These are phyloP conservation scores for Tilletia horrida DNA, from an alignment of 1,284 basidiomycete genomes.

Conservation along the genomic window DNA sequence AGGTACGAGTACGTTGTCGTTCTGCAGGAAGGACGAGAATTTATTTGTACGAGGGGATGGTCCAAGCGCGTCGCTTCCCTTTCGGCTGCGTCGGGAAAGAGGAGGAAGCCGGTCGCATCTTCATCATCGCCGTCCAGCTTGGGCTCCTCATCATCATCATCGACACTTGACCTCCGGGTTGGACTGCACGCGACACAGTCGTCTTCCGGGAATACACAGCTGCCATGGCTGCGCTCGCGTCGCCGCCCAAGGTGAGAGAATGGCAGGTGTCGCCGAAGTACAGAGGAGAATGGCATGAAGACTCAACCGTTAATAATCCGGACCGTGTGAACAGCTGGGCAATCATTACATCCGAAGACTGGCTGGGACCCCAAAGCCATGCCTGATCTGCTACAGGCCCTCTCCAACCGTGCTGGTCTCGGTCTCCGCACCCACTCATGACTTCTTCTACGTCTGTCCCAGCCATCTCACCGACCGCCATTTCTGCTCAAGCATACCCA, in stretches of 20 bases:
- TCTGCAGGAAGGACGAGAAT: background rate
- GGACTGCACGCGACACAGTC: too few relatives aligned
- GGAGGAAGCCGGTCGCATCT: too few relatives aligned
- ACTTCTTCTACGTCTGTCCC: conserved; percentile 46
- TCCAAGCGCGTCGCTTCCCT: too few relatives aligned
- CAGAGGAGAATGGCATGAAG: background rate
- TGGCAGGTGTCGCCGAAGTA: too few relatives aligned
- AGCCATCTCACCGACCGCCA: conserved; percentile 40
- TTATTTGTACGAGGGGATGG: background rate
- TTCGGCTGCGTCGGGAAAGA: too few relatives aligned
- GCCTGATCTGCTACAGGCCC: conserved; percentile 38
- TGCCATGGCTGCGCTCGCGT: too few relatives aligned
- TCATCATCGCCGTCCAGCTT: too few relatives aligned
- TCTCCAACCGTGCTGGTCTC: conserved; percentile 42
- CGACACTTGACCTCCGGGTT: too few relatives aligned
- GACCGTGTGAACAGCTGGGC: conserved; percentile 19
- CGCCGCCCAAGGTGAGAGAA: too few relatives aligned
- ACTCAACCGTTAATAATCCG: background rate
- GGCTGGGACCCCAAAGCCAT: conserved; percentile 38
- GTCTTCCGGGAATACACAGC: too few relatives aligned
- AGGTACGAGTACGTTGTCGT: background rate
- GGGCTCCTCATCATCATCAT: too few relatives aligned
- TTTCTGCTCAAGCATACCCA: conserved; percentile 29
- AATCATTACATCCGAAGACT: conserved; percentile 44
- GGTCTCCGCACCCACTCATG: conserved; percentile 31